phyloP scores from a whole-genome alignment of 345 rosid species.

The Nephelium lappaceum region DNA sequence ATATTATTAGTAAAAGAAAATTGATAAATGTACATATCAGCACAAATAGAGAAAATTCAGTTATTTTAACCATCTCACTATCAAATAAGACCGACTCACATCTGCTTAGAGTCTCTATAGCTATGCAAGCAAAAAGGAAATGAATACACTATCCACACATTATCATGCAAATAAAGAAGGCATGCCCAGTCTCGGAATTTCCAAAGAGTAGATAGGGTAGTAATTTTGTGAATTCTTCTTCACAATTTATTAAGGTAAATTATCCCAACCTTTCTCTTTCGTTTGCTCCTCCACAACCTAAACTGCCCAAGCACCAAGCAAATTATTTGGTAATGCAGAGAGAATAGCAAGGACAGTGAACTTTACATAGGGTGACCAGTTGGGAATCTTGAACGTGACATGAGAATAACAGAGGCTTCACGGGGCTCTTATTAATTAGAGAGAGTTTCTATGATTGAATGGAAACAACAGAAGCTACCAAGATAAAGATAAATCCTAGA shows the following conservation, averaged over 20 bases:
- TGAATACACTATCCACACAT: constrained; percentile 4
- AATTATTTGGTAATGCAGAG: no score
- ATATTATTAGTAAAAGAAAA: constrained; percentile 2
- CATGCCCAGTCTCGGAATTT: neutral
- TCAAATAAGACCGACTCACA: constrained; percentile 1
- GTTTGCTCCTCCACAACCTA: neutral
- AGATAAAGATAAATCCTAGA: no score
- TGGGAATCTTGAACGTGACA: no score
- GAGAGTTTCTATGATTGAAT: neutral
- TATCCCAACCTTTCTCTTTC: neutral
- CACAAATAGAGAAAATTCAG: neutral
- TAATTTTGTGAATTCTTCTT: neutral
- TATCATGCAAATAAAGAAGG: neutral
- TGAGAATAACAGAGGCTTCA: neutral
- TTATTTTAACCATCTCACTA: constrained; percentile 11
- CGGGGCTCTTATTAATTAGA: neutral
- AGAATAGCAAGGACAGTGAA: no score
- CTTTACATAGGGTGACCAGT: no score
- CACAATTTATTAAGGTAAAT: neutral
- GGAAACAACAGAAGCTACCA: neutral
- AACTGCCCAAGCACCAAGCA: neutral
- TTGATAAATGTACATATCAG: constrained; percentile 9
- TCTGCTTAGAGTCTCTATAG: neutral
- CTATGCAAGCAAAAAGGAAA: constrained; percentile 1
- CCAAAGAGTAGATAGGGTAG: neutral